phyloP scores from a whole-genome alignment of 768 basidiomycete genomes.

The Suillus sp. region DNA sequence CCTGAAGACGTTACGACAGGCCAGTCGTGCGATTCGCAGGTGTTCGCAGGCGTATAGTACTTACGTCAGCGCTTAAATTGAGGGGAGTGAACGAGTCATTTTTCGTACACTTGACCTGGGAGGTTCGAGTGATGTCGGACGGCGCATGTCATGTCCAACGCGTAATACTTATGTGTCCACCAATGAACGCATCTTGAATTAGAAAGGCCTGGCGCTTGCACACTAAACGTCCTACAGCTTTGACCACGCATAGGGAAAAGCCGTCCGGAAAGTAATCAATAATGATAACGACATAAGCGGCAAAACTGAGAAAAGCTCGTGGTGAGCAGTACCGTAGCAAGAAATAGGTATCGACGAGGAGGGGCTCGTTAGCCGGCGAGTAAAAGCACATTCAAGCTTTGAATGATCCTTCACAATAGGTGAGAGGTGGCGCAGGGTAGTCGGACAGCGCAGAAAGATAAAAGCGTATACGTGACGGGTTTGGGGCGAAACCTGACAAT shows the following conservation, averaged over 20 bases:
- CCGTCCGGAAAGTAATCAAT: not conserved
- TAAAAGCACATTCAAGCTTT: constrained; percentile 26
- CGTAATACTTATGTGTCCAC: not conserved
- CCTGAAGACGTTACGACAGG: not conserved
- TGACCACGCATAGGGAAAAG: not conserved
- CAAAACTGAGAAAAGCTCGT: not conserved
- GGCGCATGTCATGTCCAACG: not conserved
- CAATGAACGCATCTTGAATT: not conserved
- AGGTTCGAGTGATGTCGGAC: not conserved
- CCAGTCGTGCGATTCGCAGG: not conserved
- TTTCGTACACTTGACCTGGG: not conserved
- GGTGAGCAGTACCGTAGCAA: not conserved
- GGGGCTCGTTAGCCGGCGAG: constrained; percentile 39
- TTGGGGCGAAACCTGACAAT: constrained; percentile 30
- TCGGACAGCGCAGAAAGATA: constrained; percentile 18
- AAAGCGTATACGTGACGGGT: constrained; percentile 19
- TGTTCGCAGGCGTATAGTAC: not conserved
- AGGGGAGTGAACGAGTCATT: not conserved
- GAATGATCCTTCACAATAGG: constrained; percentile 23
- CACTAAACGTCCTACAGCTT: not conserved
- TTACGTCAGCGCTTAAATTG: not conserved
- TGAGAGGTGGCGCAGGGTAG: constrained; percentile 11
- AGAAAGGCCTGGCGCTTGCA: not conserved
- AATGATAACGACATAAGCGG: not conserved
- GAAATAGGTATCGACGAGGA: constrained; percentile 36